Conservation (phyloP, 192 early-diverging fungal genomes). For the Nowakowskiella sp. region DNA sequence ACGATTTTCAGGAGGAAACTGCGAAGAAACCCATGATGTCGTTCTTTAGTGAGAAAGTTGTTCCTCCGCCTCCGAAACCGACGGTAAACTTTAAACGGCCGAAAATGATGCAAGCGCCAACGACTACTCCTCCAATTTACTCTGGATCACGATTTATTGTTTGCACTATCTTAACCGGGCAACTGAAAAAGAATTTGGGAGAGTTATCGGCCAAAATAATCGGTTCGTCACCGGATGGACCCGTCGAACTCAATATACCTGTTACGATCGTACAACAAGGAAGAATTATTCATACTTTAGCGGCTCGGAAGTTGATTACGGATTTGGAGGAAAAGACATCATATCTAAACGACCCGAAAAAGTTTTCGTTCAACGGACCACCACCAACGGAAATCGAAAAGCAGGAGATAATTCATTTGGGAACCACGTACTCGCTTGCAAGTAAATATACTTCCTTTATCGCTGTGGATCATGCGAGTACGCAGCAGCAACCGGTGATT, state of each 20-base stretch:
- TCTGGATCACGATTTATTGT: conserved; percentile 25
- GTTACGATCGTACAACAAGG: too few relatives aligned
- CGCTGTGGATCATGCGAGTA: conserved; percentile 27
- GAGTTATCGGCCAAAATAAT: too few relatives aligned
- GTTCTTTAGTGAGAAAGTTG: too few relatives aligned
- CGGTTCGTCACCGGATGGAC: conserved; percentile 27
- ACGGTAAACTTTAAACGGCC: too few relatives aligned
- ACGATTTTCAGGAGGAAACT: conserved; percentile 2
- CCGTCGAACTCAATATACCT: conserved; percentile 30
- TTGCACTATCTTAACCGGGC: conserved; percentile 33
- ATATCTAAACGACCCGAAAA: conserved; percentile 26
- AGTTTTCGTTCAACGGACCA: too few relatives aligned
- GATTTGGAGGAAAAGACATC: conserved; percentile 39
- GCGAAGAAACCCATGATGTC: conserved; percentile 15
- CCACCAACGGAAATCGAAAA: conserved; percentile 1
- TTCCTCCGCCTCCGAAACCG: too few relatives aligned
- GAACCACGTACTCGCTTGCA: conserved; percentile 18
- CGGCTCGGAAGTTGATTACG: conserved; percentile 35
- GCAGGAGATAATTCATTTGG: conserved; percentile 31
- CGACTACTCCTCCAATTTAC: conserved; percentile 21
- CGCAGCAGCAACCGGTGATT: too few relatives aligned
- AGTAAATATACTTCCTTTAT: conserved; percentile 32
- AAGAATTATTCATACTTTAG: conserved; percentile 34
- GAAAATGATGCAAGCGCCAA: conserved; percentile 32
- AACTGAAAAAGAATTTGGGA: too few relatives aligned